phyloP scores from a whole-genome alignment of 495 filamentous ascomycete species.

The Entonaema liquescens region DNA sequence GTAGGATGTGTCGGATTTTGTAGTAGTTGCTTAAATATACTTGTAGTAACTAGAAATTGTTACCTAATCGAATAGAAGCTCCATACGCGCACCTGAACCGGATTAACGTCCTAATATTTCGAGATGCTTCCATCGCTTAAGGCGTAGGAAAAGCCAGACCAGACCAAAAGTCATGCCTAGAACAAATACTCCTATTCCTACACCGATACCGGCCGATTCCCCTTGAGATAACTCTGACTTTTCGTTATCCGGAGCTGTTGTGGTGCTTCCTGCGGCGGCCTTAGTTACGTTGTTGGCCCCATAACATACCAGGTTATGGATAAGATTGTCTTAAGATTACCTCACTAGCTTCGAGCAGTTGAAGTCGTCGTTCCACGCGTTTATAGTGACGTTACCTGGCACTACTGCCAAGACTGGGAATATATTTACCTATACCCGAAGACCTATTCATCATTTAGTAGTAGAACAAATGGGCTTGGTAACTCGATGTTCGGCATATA shows the following conservation, averaged over 20 bases:
- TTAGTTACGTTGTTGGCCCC: neutral
- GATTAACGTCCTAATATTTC: no score
- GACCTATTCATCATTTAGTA: no score
- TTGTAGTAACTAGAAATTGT: no score
- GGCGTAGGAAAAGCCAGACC: neutral
- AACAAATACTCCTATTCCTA: neutral
- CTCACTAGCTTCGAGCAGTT: neutral
- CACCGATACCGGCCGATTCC: neutral
- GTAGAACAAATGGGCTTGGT: no score
- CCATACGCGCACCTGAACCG: no score
- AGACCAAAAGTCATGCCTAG: neutral
- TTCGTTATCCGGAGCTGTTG: no score
- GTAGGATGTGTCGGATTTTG: no score
- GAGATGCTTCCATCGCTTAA: neutral
- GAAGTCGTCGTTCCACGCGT: neutral
- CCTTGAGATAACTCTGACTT: no score
- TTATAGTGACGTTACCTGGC: neutral
- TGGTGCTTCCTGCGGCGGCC: neutral
- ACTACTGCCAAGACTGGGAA: neutral
- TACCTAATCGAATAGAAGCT: no score
- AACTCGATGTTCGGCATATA: no score
- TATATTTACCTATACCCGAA: neutral
- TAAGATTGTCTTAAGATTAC: neutral
- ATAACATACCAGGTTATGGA: neutral
- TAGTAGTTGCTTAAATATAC: no score